Evolutionary conservation across 192 early-diverging fungal genomes (phyloP), one percentile per base, ranked within the genome.

Genomic region (Glomus cerebriforme): DNA sequence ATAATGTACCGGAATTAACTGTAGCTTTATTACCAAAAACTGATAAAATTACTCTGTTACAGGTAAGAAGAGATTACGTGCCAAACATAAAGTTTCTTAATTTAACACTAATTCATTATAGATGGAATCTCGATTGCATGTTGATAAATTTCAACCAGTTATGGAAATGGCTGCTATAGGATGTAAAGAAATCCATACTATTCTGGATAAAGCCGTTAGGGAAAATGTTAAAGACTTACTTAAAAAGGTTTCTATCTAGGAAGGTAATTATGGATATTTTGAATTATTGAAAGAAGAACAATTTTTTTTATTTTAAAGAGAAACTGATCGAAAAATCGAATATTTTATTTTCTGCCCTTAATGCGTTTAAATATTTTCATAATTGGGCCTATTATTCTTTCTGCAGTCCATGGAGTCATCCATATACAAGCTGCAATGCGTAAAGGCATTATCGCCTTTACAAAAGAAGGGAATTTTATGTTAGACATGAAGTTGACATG

Each of bases 81-180:
- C n/a, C n/a, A n/a, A n/a, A n/a, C n/a, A n/a, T n/a, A n/a, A n/a
- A n/a, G n/a, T n/a, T n/a, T n/a, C n/a, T n/a, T n/a, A n/a, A n/a
- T n/a, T n/a, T n/a, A n/a, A n/a, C n/a, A n/a, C n/a, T n/a, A n/a
- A n/a, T 74, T 81, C 49, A 17, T 15, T 17, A 35, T 29, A 95
- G 88, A 92, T 96, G 88, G 96, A 99, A 82, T 93, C 94, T 31
- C 83, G 93, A 75, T 86, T 99, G 74, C 95, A 96, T 82, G 82
- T 97, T 66, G 93, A 95, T 73, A 89, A 92, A 78, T 83, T 96
- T 37, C 89, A 93, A 74, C 79, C 79, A 15, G 89, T 94, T 0
- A 79, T 91, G 26, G 67, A 80, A 32, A 80, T 95, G n/a, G 93
- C 92, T n/a, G 83, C 85, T 3, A 85, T 90, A 66, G 94, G 93